These are phyloP conservation scores for Boletus rubropictus DNA, from an alignment of 768 basidiomycete genomes.

Conservation along the genomic window DNA sequence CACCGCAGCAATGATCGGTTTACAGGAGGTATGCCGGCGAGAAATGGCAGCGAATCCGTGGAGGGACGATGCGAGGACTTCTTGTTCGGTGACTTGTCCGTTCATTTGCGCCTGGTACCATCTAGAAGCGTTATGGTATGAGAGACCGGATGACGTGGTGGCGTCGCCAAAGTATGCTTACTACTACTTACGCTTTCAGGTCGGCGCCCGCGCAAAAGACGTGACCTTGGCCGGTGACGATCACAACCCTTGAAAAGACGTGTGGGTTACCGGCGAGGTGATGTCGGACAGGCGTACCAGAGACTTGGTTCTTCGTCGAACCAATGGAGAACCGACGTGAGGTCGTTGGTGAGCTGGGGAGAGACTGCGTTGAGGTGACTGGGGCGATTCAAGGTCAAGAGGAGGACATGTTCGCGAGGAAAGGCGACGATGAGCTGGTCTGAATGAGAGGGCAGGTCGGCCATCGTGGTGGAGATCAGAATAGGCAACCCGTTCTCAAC, in stretches of 20 bases:
- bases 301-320: constrained; percentile 65
- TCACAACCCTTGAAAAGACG: constrained; percentile 50
- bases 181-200: constrained; percentile 54
- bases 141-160: not conserved
- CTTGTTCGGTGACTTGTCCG: constrained; percentile 42
- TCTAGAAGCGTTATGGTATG: constrained; percentile 37
- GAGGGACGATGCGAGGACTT: constrained; percentile 32
- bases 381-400: constrained; percentile 63
- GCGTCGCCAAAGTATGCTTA: not conserved
- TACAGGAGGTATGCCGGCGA: constrained; percentile 51
- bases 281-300: constrained; percentile 43
- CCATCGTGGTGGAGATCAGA: not conserved
- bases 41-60: constrained; percentile 74
- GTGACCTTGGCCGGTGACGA: constrained; percentile 69
- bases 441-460: constrained; percentile 28
- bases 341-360: constrained; percentile 47
- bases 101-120: constrained; percentile 53
- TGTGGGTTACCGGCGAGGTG: not conserved
- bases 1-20: constrained; percentile 79
- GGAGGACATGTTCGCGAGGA: constrained; percentile 47
- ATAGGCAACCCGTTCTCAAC: constrained; percentile 6
- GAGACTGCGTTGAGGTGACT: constrained; percentile 70
- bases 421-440: constrained; percentile 36
- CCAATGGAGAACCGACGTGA: constrained; percentile 56
- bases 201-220: constrained; percentile 79